Evolutionary conservation across 2,329 filamentous ascomycete genomes (phyloP).

Genomic region (Juglanconis sp.): DNA sequence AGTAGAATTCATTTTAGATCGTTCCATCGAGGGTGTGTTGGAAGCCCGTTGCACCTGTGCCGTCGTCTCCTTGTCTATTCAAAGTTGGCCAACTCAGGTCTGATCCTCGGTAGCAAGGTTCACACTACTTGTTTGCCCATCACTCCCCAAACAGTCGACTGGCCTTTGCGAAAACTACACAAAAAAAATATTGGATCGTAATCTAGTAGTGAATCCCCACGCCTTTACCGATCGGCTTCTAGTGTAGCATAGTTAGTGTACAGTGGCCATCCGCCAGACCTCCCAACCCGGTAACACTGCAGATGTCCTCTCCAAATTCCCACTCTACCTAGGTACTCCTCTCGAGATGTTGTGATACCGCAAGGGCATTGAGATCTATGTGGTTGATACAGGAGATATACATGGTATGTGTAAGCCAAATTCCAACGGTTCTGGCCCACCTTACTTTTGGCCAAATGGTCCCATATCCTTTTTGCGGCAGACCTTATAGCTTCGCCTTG

Average conservation of each 20-base stretch:
- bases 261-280: neutral
- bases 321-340: too few species aligned
- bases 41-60: neutral
- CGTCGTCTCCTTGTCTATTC: too few species aligned
- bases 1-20: neutral
- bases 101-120: too few species aligned
- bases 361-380: neutral
- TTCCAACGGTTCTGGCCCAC: too few species aligned
- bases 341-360: too few species aligned
- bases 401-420: neutral
- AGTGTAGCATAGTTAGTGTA: neutral
- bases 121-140: too few species aligned
- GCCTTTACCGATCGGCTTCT: neutral
- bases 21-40: neutral
- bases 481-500: conserved; percentile 78
- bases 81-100: too few species aligned
- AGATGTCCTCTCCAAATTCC: too few species aligned
- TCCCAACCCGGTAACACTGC: neutral
- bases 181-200: neutral
- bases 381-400: neutral
- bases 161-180: neutral
- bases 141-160: neutral
- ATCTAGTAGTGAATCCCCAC: neutral
- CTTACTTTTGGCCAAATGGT: too few species aligned
- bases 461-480: neutral